These are phyloP conservation scores for Phytophthora citricola DNA, from an alignment of 352 stramenopile species.

Conservation along the genomic window DNA sequence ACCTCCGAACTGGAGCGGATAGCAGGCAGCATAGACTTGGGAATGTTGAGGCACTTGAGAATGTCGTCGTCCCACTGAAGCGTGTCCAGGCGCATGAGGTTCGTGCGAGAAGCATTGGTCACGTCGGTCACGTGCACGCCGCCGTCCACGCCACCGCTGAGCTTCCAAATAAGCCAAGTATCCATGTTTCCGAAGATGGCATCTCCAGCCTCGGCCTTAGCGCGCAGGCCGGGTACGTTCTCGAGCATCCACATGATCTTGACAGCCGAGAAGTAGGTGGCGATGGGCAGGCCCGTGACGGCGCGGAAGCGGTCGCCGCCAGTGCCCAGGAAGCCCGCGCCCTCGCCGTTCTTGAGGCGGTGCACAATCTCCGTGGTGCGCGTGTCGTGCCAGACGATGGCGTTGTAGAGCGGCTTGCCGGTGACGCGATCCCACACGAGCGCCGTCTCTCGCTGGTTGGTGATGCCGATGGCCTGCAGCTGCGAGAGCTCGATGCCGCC, in stretches of 20 bases:
- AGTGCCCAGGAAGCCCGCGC: conserved; percentile 56
- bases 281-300: conserved; percentile 95
- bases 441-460: conserved; percentile 99
- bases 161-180: conserved; percentile 97
- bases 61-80: conserved; percentile 93
- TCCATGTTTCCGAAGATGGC: conserved; percentile 99
- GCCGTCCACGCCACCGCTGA: conserved; percentile 85
- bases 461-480: conserved; percentile 96
- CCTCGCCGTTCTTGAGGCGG: conserved; percentile 71
- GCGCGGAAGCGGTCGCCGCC: conserved; percentile 74
- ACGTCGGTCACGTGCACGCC: conserved; percentile 97
- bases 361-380: conserved; percentile 93
- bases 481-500: conserved; percentile 69
- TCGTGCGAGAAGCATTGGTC: conserved; percentile 97
- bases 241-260: conserved; percentile 99
- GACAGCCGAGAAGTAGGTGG: conserved; percentile 98
- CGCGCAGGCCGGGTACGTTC: conserved; percentile 90
- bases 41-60: conserved; percentile 87
- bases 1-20: conserved; percentile 94
- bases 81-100: conserved; percentile 94
- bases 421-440: conserved; percentile 97
- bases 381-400: conserved; percentile 99
- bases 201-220: conserved; percentile 86
- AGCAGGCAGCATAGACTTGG: conserved; percentile 86
- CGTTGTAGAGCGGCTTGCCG: conserved; percentile 97